phyloP scores from a whole-genome alignment of 805 yeast genomes.

The Candida dendrica region DNA sequence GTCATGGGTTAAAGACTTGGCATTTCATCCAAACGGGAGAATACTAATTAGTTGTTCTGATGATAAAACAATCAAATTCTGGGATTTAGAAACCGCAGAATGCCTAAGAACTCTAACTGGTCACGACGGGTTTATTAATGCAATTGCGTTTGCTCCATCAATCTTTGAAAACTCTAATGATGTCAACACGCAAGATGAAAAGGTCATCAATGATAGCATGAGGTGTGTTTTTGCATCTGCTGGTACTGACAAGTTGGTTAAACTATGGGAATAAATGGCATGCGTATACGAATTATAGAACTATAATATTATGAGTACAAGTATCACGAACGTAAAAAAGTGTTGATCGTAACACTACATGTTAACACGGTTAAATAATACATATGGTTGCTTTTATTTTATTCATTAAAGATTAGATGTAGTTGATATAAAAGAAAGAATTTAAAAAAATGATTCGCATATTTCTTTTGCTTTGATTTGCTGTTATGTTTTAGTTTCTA shows the following conservation, averaged over 20 bases:
- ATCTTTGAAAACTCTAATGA: conserved; percentile 23
- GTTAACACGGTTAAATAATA: too few relatives aligned
- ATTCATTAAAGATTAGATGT: background rate
- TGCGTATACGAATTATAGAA: too few relatives aligned
- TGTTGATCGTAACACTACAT: too few relatives aligned
- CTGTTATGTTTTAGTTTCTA: too few relatives aligned
- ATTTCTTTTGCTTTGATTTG: too few relatives aligned
- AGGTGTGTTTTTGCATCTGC: conserved; percentile 79
- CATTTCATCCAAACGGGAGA: conserved; percentile 70
- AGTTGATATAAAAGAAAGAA: too few relatives aligned
- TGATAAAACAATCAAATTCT: conserved; percentile 65
- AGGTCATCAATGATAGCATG: conserved; percentile 36
- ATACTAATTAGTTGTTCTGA: conserved; percentile 69
- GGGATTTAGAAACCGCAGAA: conserved; percentile 59
- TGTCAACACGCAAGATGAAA: conserved; percentile 20
- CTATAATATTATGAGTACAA: too few relatives aligned
- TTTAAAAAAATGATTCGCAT: too few relatives aligned
- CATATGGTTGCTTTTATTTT: too few relatives aligned
- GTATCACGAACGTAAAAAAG: too few relatives aligned
- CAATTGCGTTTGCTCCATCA: conserved; percentile 47
- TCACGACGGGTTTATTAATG: conserved; percentile 74
- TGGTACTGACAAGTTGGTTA: conserved; percentile 88
- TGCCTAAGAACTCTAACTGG: conserved; percentile 46
- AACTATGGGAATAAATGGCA: conserved; percentile 63
- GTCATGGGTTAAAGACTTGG: conserved; percentile 75